Base-by-base conservation (phyloP, 2,329 filamentous ascomycete genomes). In the Botrytis galanthina region DNA sequence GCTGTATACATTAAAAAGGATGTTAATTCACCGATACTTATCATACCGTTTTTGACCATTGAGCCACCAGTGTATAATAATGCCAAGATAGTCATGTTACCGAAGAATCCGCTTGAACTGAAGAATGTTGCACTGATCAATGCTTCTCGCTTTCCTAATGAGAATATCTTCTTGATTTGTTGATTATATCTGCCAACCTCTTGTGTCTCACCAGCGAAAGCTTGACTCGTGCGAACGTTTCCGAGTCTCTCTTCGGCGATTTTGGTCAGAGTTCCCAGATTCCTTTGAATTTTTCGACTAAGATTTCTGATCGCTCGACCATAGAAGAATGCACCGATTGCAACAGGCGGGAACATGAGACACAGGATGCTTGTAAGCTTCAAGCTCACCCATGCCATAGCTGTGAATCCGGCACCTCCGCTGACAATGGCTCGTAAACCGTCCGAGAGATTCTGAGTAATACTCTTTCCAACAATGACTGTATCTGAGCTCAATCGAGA, bases 1-100 rank as follows among this genome's bases (percentile, higher is more conserved):
- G 93, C 95, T 4, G 95, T 97, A 83, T 98, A 99, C 95, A 99
- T 98, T 84, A 99, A 88, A 83, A 99, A 99, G 0, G 94, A 97
- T 1, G 96, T 97, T 61, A 99, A 84, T 77, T 99, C 95, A 78
- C 96, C 96, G 66, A 98, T 91, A 12, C 90, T 93, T 85, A 99
- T 96, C 60, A 91, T 86, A 2, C 96, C 96, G 18, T 89, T 90
- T 78, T 94, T 91, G 46, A 99, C 96, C 84, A 98, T 94, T 75
- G 92, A 92, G 73, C 96, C 94, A 76, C 97, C 96, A 46, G 95
- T 93, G 79, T 97, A 93, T 1, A 99, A 87, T 80, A 99, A 89
- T 20, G 93, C 92, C 72, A 99, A 85, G 76, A 99, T 95, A 0
- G 96, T 98, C 90, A 98, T 93, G 80, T 99, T 99, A 39, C 96